phyloP scores from a whole-genome alignment of 2,329 filamentous ascomycete genomes.

The Aspergillus proliferans region DNA sequence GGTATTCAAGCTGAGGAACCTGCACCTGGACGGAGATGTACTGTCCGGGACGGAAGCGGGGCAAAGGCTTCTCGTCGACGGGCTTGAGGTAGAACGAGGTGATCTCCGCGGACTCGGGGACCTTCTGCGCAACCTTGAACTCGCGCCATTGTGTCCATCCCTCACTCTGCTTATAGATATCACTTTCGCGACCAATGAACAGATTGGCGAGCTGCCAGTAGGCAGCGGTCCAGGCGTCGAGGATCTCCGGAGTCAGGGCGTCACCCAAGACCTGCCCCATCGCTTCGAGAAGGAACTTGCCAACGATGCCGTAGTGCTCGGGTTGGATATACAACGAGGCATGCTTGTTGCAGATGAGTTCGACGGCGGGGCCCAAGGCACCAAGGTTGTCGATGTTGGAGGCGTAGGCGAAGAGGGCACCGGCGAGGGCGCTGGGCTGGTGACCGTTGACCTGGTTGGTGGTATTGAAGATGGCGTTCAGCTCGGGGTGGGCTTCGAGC shows the following conservation, averaged over 20 bases:
- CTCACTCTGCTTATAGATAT: slow-evolving; percentile 57
- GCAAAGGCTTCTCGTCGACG: slow-evolving; percentile 55
- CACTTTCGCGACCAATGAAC: slow-evolving; percentile 60
- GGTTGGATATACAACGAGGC: slow-evolving; percentile 62
- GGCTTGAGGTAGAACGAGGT: slow-evolving; percentile 65
- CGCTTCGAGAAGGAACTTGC: slow-evolving; percentile 60
- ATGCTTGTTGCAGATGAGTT: slow-evolving; percentile 72
- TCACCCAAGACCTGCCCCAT: slow-evolving; percentile 62
- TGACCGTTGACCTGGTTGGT: slow-evolving; percentile 62
- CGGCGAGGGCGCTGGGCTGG: slow-evolving; percentile 64
- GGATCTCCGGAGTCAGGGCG: slow-evolving; percentile 59
- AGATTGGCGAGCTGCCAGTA: slow-evolving; percentile 69
- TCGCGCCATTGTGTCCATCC: slow-evolving; percentile 62
- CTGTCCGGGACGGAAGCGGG: slow-evolving; percentile 62
- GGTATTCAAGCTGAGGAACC: slow-evolving; percentile 54
- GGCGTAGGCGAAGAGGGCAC: slow-evolving; percentile 64
- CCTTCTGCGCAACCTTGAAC: slow-evolving; percentile 60
- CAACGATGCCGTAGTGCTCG: slow-evolving; percentile 66
- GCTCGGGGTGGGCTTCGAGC: slow-evolving; percentile 57
- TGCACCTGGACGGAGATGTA: slow-evolving; percentile 61
- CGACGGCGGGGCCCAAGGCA: slow-evolving; percentile 50
- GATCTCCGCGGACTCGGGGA: slow-evolving; percentile 61
- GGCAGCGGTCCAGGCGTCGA: slow-evolving; percentile 63
- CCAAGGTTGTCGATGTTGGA: slow-evolving; percentile 64
- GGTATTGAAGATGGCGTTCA: slow-evolving; percentile 66